Evolutionary conservation across 2,329 filamentous ascomycete species (phyloP).

Genomic region (Didymella keratinophila): DNA sequence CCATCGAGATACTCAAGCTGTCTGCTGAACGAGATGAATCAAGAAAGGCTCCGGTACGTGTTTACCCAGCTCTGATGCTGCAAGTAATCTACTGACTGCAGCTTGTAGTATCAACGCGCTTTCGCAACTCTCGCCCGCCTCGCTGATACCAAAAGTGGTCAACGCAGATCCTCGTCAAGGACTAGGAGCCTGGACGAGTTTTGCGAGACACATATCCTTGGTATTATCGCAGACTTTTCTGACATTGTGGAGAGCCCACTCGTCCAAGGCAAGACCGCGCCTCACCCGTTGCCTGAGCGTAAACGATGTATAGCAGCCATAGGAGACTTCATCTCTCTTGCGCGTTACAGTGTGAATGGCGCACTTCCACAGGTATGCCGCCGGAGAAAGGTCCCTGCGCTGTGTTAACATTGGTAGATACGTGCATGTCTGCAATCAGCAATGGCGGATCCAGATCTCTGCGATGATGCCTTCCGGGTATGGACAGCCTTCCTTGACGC

Average conservation of each 20-base stretch:
- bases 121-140: constrained; percentile 58
- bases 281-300: constrained; percentile 71
- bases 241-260: constrained; percentile 75
- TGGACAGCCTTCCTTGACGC: constrained; percentile 82
- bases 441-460: constrained; percentile 76
- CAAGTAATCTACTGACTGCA: constrained; percentile 10
- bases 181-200: constrained; percentile 73
- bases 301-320: constrained; percentile 81
- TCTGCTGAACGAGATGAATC: constrained; percentile 72
- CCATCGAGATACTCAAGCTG: constrained; percentile 82
- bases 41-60: constrained; percentile 64
- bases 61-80: not conserved
- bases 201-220: constrained; percentile 82
- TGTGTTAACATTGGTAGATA: constrained; percentile 65
- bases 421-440: constrained; percentile 91
- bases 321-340: constrained; percentile 84
- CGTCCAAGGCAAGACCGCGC: constrained; percentile 49
- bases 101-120: constrained; percentile 56
- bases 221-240: constrained; percentile 83
- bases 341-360: constrained; percentile 74
- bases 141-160: constrained; percentile 56
- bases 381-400: too few relatives aligned
- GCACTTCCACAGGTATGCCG: constrained; percentile 82
- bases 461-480: constrained; percentile 79
- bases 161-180: constrained; percentile 55